These are phyloP conservation scores for Rhynchospora breviuscula DNA, from an alignment of 176 grass and related monocot species.

Conservation along the genomic window DNA sequence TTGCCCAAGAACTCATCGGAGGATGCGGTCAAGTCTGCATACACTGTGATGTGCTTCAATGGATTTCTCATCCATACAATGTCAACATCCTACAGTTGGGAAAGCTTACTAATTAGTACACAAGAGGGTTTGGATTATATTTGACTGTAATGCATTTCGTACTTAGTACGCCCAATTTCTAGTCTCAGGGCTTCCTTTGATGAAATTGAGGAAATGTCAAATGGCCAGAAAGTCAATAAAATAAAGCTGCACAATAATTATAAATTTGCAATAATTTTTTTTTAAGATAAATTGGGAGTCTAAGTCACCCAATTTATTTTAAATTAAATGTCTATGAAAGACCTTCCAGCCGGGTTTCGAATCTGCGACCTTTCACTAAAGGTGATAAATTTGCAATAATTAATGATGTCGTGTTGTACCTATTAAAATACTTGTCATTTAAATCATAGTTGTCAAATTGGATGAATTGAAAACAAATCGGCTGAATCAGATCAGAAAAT, in stretches of 20 bases:
- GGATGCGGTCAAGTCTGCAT: slow-evolving; percentile 62
- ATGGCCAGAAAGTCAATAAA: background rate
- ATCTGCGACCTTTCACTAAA: too few relatives aligned
- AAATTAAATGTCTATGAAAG: too few relatives aligned
- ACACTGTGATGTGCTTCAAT: slow-evolving; percentile 49
- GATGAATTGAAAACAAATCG: too few relatives aligned
- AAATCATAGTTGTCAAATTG: background rate
- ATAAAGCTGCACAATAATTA: background rate
- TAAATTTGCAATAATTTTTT: too few relatives aligned
- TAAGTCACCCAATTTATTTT: too few relatives aligned
- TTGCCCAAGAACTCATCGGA: slow-evolving; percentile 48
- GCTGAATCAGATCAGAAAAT: too few relatives aligned
- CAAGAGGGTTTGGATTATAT: background rate
- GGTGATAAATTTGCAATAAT: too few relatives aligned
- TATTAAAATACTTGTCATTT: background rate
- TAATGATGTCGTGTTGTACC: background rate
- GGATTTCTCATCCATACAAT: slow-evolving; percentile 71
- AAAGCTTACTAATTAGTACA: background rate
- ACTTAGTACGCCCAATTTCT: too few relatives aligned
- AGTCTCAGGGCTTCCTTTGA: background rate
- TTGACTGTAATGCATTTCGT: background rate
- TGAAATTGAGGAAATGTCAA: background rate
- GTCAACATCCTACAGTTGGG: slow-evolving; percentile 53
- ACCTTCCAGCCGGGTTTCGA: too few relatives aligned
- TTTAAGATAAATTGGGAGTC: too few relatives aligned